Conservation (phyloP, 2,329 filamentous ascomycete species). For the Alternaria dauci region DNA sequence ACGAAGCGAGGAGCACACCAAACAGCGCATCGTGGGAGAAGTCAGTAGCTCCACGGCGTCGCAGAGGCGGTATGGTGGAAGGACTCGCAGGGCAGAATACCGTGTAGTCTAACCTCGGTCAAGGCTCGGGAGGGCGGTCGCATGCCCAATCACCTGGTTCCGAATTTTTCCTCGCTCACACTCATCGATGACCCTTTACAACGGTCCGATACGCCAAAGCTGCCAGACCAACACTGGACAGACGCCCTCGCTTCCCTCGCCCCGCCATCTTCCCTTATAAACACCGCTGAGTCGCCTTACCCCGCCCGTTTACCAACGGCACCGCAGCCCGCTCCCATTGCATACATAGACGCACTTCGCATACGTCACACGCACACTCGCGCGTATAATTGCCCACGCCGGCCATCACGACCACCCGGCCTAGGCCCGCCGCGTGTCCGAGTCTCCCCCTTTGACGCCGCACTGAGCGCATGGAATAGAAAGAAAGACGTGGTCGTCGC, state of each 20-base stretch:
- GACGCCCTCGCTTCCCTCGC: constrained; percentile 2
- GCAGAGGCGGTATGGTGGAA: not conserved
- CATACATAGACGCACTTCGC: not conserved
- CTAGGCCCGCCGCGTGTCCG: not conserved
- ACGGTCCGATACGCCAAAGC: constrained; percentile 21
- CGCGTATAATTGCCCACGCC: not conserved
- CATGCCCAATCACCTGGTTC: constrained; percentile 39
- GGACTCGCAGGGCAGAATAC: not conserved
- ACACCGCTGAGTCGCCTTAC: constrained; percentile 15
- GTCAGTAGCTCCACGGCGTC: not conserved
- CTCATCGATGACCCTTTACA: constrained; percentile 18
- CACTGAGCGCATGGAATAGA: not conserved
- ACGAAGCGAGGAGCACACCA: constrained; percentile 9
- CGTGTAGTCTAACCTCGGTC: constrained; percentile 7
- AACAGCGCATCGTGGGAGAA: not conserved
- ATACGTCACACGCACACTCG: constrained; percentile 37
- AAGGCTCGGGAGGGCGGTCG: constrained; percentile 17
- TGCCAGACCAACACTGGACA: not conserved
- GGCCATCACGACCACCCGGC: not conserved
- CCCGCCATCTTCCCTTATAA: constrained; percentile 21
- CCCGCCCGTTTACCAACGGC: constrained; percentile 18
- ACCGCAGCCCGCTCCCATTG: not conserved
- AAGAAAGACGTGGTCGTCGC: not conserved
- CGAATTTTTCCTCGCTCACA: constrained; percentile 36
- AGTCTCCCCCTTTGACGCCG: not conserved